Evolutionary conservation across 2,329 filamentous ascomycete genomes (phyloP).

Genomic region (Venturia pyrina): DNA sequence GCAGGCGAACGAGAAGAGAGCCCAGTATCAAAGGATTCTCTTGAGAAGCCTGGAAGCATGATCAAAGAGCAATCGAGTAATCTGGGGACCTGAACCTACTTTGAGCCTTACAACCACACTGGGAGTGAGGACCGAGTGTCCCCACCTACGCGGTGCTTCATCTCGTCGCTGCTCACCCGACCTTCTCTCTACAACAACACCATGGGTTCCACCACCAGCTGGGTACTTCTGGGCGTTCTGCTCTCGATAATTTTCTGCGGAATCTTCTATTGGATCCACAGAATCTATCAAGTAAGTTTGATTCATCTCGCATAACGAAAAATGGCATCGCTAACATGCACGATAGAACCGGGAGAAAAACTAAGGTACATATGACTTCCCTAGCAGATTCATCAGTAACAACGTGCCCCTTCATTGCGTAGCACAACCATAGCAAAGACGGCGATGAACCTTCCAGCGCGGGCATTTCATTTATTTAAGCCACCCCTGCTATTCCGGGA

Average conservation of each 20-base stretch:
- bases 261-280: neutral
- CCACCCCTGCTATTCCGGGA: neutral
- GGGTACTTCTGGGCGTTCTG: neutral
- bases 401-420: neutral
- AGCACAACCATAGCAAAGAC: neutral
- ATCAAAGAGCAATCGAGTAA: neutral
- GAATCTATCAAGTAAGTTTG: neutral
- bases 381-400: neutral
- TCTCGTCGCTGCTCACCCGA: neutral
- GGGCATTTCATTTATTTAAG: neutral
- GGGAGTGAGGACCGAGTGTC: neutral
- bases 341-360: neutral
- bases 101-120: neutral
- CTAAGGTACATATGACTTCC: neutral
- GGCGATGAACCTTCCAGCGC: neutral
- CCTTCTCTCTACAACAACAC: neutral
- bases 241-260: neutral
- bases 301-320: neutral
- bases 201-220: neutral
- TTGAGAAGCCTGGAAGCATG: neutral
- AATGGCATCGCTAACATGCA: neutral
- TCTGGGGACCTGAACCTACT: neutral
- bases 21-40: neutral
- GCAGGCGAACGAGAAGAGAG: neutral
- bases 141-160: neutral